phyloP scores from a whole-genome alignment of 352 stramenopile genomes.

The Pythium brassicae region DNA sequence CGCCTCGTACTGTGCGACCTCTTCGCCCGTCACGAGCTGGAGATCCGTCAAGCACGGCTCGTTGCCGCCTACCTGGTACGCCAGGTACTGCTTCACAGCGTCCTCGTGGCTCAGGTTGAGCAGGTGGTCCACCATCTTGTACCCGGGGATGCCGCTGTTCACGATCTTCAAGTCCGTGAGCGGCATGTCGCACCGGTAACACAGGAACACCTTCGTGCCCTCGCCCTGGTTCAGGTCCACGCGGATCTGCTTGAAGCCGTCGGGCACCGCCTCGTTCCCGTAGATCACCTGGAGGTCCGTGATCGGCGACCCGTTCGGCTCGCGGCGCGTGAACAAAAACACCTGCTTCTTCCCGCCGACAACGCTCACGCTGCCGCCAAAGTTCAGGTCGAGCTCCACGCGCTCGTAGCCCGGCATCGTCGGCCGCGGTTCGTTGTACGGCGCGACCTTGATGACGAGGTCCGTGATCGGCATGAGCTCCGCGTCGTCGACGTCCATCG shows the following conservation, averaged over 20 bases:
- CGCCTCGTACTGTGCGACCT: conserved; percentile 36
- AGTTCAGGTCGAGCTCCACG: conserved; percentile 79
- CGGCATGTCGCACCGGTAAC: conserved; percentile 86
- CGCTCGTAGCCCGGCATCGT: conserved; percentile 69
- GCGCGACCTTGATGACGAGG: conserved; percentile 66
- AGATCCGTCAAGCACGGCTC: conserved; percentile 79
- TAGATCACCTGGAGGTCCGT: conserved; percentile 82
- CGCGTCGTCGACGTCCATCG: conserved; percentile 24
- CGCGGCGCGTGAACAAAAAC: conserved; percentile 74
- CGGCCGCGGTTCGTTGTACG: conserved; percentile 52
- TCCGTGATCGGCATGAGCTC: conserved; percentile 70
- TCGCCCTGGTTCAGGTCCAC: conserved; percentile 86
- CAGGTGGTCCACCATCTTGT: conserved; percentile 77
- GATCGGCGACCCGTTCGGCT: conserved; percentile 77
- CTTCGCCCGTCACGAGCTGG: conserved; percentile 45
- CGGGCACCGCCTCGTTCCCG: conserved; percentile 71
- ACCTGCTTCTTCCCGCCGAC: conserved; percentile 79
- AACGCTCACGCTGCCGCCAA: conserved; percentile 41
- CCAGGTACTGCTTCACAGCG: conserved; percentile 70
- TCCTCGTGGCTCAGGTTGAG: conserved; percentile 72
- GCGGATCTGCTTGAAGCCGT: conserved; percentile 84
- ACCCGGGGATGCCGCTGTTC: conserved; percentile 75
- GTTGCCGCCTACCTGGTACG: conserved; percentile 78
- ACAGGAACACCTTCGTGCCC: conserved; percentile 79
- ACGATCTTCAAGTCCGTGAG: conserved; percentile 87